Evolutionary conservation across 768 basidiomycete genomes (phyloP).

Genomic region (Rhodocollybia butyracea): DNA sequence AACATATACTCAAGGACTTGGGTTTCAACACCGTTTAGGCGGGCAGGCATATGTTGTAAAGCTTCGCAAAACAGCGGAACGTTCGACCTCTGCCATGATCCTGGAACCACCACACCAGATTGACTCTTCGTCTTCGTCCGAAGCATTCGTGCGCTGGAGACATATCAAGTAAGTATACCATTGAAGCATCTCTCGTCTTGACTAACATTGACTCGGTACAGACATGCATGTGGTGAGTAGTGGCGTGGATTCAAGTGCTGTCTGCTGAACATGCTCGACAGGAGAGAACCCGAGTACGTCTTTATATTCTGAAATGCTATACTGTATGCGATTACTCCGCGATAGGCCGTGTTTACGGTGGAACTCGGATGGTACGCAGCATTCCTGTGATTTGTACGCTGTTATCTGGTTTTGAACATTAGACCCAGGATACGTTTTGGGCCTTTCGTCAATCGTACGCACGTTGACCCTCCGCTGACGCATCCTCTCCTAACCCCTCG

Average conservation of each 20-base stretch:
- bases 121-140: conserved; percentile 40
- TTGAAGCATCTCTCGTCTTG: neutral
- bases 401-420: no score
- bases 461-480: neutral
- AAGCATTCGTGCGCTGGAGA: conserved; percentile 54
- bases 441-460: conserved; percentile 55
- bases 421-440: conserved; percentile 59
- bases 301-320: neutral
- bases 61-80: conserved; percentile 66
- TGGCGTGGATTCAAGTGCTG: no score
- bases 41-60: conserved; percentile 81
- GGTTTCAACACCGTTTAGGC: conserved; percentile 30
- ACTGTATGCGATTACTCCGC: neutral
- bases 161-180: conserved; percentile 70
- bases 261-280: no score
- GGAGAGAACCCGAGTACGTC: conserved; percentile 54
- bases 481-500: conserved; percentile 14
- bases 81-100: conserved; percentile 69
- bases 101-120: conserved; percentile 71
- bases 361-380: conserved; percentile 5
- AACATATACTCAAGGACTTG: neutral
- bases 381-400: neutral
- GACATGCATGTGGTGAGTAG: conserved; percentile 55
- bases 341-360: neutral
- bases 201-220: conserved; percentile 16